phyloP scores from a whole-genome alignment of 345 rosid genomes.

The Ricinus communis region DNA sequence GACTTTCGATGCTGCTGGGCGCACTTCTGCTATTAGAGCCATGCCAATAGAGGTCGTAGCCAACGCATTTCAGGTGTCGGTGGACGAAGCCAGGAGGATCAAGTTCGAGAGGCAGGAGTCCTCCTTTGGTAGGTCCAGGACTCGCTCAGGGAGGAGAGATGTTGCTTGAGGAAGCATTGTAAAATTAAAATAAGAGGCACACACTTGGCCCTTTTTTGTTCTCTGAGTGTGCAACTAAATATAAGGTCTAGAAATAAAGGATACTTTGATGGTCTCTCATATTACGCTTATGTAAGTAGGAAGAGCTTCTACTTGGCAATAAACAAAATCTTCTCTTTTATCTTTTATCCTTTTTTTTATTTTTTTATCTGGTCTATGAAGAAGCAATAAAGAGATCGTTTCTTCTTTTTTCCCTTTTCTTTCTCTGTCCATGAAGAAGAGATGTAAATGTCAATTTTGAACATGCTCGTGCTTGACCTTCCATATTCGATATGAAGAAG shows the following conservation, averaged over 20 bases:
- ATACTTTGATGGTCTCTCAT: not conserved
- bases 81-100: constrained; percentile 58
- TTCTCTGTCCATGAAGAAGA: no score
- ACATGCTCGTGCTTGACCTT: no score
- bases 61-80: constrained; percentile 43
- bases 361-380: no score
- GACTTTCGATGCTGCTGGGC: constrained; percentile 48
- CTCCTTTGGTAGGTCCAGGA: constrained; percentile 23
- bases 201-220: not conserved
- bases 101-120: constrained; percentile 50
- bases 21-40: constrained; percentile 47
- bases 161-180: constrained; percentile 46
- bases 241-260: not conserved
- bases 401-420: no score
- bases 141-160: constrained; percentile 39
- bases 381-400: no score
- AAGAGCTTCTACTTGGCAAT: not conserved
- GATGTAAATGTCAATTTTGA: no score
- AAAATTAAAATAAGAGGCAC: not conserved
- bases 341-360: no score
- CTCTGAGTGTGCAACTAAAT: no score
- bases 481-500: no score
- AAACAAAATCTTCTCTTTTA: no score
- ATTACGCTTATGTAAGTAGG: not conserved
- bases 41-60: constrained; percentile 58